A percentile compares a stretch with the other conserved stretches of the same genome.
phyloP scores from a whole-genome alignment of 331 rosid genomes.

The Ulmus americana region DNA sequence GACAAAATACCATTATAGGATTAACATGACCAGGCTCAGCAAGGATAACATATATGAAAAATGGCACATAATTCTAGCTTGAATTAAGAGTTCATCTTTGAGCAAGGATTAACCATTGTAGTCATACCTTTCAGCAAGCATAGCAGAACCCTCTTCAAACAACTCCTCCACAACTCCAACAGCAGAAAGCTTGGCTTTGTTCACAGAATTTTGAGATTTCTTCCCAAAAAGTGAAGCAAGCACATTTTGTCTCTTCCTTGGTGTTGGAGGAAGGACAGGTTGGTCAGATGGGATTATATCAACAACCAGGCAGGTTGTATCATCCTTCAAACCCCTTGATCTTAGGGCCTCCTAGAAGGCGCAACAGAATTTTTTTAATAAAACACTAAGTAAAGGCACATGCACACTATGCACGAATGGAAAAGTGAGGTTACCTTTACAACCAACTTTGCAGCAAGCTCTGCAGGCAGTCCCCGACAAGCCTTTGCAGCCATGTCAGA shows the following conservation, averaged over 20 bases:
- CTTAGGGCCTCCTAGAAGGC: slow-evolving; percentile 76
- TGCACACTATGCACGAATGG: not conserved
- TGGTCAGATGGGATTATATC: slow-evolving; percentile 85
- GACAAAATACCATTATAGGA: not conserved
- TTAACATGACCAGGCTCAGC: not conserved
- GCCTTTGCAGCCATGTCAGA: slow-evolving; percentile 85
- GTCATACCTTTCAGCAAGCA: slow-evolving; percentile 84
- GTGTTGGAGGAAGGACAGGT: slow-evolving; percentile 62
- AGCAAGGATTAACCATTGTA: too few relatives aligned
- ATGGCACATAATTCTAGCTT: not conserved
- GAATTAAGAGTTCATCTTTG: slow-evolving; percentile 5
- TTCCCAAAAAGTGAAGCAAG: slow-evolving; percentile 72
- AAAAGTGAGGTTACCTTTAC: slow-evolving; percentile 62
- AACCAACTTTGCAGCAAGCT: slow-evolving; percentile 96
- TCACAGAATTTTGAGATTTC: slow-evolving; percentile 53
- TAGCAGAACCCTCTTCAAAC: slow-evolving; percentile 98
- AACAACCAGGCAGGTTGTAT: slow-evolving; percentile 94
- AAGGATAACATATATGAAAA: not conserved
- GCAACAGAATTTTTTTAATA: slow-evolving; percentile 11
- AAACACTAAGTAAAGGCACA: slow-evolving; percentile 10
- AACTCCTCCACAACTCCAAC: slow-evolving; percentile 95
- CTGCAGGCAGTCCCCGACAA: slow-evolving; percentile 94
- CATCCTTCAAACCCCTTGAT: slow-evolving; percentile 97
- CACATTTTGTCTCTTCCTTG: slow-evolving; percentile 69
- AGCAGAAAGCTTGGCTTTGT: slow-evolving; percentile 84